Evolutionary conservation across 2,329 filamentous ascomycete genomes (phyloP), one percentile per base, ranked within the genome.

Genomic region (Penicillium brevicompactum): DNA sequence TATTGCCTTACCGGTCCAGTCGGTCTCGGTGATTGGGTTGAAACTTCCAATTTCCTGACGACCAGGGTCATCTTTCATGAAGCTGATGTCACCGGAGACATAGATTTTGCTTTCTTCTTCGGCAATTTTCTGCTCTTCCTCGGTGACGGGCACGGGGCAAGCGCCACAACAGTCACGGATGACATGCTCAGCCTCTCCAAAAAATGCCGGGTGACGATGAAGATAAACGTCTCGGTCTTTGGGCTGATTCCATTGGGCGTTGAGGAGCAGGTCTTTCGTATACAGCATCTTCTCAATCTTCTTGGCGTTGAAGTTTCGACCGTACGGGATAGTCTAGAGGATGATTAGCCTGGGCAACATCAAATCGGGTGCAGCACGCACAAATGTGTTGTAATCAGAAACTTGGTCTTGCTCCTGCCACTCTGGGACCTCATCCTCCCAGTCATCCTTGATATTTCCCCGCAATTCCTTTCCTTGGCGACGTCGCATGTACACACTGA

Each of bases 171-270:
- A 96, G 68, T 96, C 91, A 30, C 85, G 77, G 51, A 93, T 83
- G 7, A 94, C 83, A 72, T 94, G 88, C 53, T 87, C 78, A 5
- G 88, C 85, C 30, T 85, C 82, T 0, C 91, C 91, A 65, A 95
- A 93, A 71, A 95, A 95, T 11, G 89, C 90, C 3, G 91, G 91
- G 65, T 95, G 91, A 2, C 91, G 84, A 73, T 96, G 91, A 5
- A 95, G 78, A 58, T 90, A 85, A 1, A 92, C 87, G 24, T 87
- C 79, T n/a, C 91, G 84, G 41, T 91, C 87, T 57, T 90, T 86
- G 1, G 83, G 79, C 59, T 88, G 86, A 64, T 94, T 95, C 91
- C 91, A 95, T 68, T 95, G 90, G 0, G 89, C 89, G 64, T 95
- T 94, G 16, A 95, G 82, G 7, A 95, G 79, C 16, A 95, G 72